Evolutionary conservation across 2,329 filamentous ascomycete genomes (phyloP).

Genomic region (Hypomyces rosellus): DNA sequence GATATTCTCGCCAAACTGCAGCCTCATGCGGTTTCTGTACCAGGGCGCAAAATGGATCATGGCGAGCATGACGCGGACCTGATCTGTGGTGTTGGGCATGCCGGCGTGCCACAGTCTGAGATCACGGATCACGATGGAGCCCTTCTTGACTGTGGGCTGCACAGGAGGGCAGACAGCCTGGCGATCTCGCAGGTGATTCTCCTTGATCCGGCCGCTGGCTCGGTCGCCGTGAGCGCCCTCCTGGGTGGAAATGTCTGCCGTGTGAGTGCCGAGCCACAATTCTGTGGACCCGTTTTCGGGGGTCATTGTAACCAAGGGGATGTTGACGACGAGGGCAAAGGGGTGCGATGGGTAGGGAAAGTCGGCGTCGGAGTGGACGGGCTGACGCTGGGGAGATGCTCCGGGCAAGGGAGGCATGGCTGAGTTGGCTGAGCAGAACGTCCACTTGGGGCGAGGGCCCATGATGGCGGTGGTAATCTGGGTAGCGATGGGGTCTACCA

Average conservation of each 20-base stretch:
- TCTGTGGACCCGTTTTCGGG: constrained; percentile 51
- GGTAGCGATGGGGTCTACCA: constrained; percentile 44
- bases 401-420: constrained; percentile 45
- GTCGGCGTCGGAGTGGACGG: constrained; percentile 54
- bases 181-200: constrained; percentile 33
- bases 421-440: constrained; percentile 53
- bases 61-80: constrained; percentile 52
- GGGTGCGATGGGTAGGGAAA: constrained; percentile 48
- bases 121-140: constrained; percentile 52
- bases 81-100: constrained; percentile 49
- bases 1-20: constrained; percentile 48
- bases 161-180: constrained; percentile 33
- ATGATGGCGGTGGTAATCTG: constrained; percentile 51
- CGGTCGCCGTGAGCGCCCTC: constrained; percentile 45
- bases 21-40: constrained; percentile 51
- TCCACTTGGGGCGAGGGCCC: constrained; percentile 48
- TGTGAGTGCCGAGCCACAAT: constrained; percentile 54
- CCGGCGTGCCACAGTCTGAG: constrained; percentile 58
- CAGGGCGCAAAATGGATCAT: constrained; percentile 54
- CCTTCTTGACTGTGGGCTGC: constrained; percentile 47
- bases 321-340: constrained; percentile 50
- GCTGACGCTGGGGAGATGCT: constrained; percentile 38
- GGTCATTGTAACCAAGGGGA: constrained; percentile 44
- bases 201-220: constrained; percentile 44
- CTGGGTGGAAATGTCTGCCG: constrained; percentile 32